These are phyloP conservation scores for Eutrema salsugineum DNA, from an alignment of 441 rosid genomes.

Conservation along the genomic window DNA sequence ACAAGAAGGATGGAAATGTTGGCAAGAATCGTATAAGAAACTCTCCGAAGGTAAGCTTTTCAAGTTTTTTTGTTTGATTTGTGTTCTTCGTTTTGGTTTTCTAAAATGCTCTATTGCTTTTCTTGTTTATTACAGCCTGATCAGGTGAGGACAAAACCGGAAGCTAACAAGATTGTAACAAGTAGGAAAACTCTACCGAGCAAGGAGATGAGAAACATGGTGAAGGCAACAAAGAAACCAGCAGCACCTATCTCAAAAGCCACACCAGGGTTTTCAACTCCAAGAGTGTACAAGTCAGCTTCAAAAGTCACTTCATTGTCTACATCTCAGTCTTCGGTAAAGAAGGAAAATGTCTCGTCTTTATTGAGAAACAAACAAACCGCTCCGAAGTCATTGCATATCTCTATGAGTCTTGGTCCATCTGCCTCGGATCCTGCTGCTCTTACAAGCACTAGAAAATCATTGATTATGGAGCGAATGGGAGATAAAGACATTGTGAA, in stretches of 20 bases:
- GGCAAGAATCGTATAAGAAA: conserved; percentile 36
- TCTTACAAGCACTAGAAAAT: conserved; percentile 46
- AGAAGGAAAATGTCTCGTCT: conserved; percentile 37
- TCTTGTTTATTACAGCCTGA: conserved; percentile 38
- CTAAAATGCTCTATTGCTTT: not conserved
- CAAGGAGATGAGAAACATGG: conserved; percentile 38
- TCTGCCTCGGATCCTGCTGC: conserved; percentile 42
- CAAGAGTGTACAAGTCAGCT: conserved; percentile 49
- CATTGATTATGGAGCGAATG: conserved; percentile 93
- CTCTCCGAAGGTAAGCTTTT: conserved; percentile 53
- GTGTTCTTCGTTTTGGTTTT: not conserved
- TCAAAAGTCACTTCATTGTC: conserved; percentile 37
- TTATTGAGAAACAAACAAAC: conserved; percentile 52
- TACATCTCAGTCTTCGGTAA: conserved; percentile 39
- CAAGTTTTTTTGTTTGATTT: not conserved
- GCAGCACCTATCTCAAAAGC: conserved; percentile 40
- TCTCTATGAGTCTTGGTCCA: conserved; percentile 54
- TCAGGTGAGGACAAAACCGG: conserved; percentile 25
- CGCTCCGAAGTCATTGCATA: conserved; percentile 72
- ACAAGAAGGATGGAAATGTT: conserved; percentile 30
- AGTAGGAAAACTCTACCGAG: conserved; percentile 29
- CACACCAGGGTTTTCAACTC: conserved; percentile 39
- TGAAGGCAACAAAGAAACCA: conserved; percentile 54
- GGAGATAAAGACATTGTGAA: conserved; percentile 97
- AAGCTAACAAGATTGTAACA: conserved; percentile 16